phyloP scores from a whole-genome alignment of 805 yeast species.

The Lipomyces orientalis region DNA sequence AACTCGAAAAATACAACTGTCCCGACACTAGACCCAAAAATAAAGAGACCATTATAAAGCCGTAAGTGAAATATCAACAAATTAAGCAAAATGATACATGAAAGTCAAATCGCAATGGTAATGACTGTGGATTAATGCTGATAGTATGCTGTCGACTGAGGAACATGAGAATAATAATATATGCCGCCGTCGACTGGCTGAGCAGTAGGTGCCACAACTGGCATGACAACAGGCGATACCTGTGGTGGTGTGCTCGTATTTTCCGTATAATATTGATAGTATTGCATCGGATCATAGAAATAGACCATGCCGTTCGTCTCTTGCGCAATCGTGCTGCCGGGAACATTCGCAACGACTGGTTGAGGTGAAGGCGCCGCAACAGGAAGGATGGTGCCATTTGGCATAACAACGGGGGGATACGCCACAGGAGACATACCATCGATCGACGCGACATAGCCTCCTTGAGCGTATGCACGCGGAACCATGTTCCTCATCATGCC shows the following conservation, averaged over 20 bases:
- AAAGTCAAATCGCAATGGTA: neutral
- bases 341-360: conserved; percentile 8
- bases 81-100: neutral
- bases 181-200: conserved; percentile 10
- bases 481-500: conserved; percentile 16
- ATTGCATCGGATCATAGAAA: conserved; percentile 30
- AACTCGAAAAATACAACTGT: neutral
- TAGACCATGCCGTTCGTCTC: conserved; percentile 35
- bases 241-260: conserved; percentile 8
- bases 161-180: conserved; percentile 13
- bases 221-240: conserved; percentile 6
- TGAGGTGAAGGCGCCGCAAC: conserved; percentile 27
- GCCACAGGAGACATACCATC: conserved; percentile 15
- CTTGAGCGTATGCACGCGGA: conserved; percentile 19
- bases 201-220: conserved; percentile 16
- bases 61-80: neutral
- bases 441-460: conserved; percentile 5
- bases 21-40: neutral
- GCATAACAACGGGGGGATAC: conserved; percentile 14
- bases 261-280: conserved; percentile 18
- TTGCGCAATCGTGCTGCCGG: conserved; percentile 15
- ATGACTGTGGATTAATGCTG: neutral
- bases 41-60: neutral
- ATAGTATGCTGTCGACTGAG: conserved; percentile 5
- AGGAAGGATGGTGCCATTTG: conserved; percentile 21